phyloP scores from a whole-genome alignment of 441 rosid species.

The Corymbia citriodora region DNA sequence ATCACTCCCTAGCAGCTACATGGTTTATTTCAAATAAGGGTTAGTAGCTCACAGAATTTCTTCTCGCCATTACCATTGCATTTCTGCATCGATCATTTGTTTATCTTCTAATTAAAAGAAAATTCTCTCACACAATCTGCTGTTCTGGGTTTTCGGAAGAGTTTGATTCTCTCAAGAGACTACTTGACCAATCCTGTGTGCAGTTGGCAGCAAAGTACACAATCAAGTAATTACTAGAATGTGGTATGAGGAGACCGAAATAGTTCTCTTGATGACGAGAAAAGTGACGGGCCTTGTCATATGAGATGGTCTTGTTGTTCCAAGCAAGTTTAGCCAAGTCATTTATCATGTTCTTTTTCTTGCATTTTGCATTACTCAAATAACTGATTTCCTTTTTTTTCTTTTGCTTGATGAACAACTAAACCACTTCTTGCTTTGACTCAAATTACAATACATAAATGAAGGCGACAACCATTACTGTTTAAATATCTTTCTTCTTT shows the following conservation, averaged over 20 bases:
- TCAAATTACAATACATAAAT: too few relatives aligned
- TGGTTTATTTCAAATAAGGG: neutral
- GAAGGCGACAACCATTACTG: neutral
- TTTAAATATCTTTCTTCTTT: neutral
- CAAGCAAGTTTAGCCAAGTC: neutral
- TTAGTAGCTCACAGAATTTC: neutral
- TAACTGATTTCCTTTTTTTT: neutral
- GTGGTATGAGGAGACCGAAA: rapidly evolving
- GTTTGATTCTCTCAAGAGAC: too few relatives aligned
- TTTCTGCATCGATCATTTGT: neutral
- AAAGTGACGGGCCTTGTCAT: neutral
- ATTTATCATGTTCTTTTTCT: neutral
- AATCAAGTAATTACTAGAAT: neutral
- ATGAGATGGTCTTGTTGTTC: neutral
- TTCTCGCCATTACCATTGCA: neutral
- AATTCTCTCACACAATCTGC: neutral
- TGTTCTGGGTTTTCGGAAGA: neutral
- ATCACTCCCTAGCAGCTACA: neutral
- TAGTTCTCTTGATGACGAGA: neutral
- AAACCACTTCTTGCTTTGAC: neutral
- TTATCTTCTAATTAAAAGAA: neutral
- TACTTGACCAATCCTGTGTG: too few relatives aligned
- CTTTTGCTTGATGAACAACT: neutral
- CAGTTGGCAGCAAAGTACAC: neutral
- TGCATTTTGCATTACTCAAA: neutral